Conservation (phyloP, 2,329 filamentous ascomycete genomes). For the Tetracladium maxilliforme region DNA sequence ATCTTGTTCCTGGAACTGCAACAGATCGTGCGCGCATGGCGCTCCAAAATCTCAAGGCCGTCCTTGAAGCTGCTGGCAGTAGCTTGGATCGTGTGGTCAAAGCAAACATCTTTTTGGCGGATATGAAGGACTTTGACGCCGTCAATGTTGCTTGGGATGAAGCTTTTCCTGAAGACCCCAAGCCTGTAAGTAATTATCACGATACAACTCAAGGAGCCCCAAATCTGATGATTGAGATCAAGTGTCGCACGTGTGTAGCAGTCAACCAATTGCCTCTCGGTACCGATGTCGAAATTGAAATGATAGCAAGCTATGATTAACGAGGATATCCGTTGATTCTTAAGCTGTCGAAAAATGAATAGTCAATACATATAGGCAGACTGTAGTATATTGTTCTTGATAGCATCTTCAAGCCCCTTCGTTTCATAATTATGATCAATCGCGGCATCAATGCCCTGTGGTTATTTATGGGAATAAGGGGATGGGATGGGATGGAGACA, state of each 20-base stretch:
- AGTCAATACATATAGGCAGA: no score
- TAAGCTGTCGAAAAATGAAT: no score
- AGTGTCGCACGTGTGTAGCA: conserved; percentile 29
- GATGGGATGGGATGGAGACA: no score
- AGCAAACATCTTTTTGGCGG: conserved; percentile 49
- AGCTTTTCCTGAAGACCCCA: conserved; percentile 26
- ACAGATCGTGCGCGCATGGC: conserved; percentile 38
- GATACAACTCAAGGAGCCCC: no score
- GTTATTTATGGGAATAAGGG: no score
- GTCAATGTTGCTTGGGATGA: conserved; percentile 41
- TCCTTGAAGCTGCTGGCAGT: conserved; percentile 46
- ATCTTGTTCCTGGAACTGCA: conserved; percentile 40
- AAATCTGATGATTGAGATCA: conserved; percentile 69
- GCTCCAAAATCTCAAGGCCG: conserved; percentile 40
- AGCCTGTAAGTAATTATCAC: conserved; percentile 28
- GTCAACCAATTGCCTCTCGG: conserved; percentile 32
- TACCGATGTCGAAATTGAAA: conserved; percentile 39
- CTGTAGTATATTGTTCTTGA: no score
- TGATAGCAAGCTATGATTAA: no score
- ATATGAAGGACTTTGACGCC: conserved; percentile 47
- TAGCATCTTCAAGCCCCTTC: no score
- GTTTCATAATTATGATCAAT: no score
- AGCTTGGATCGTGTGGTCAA: conserved; percentile 47
- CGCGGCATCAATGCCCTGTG: no score
- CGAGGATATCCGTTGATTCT: no score